phyloP scores from a whole-genome alignment of 352 stramenopile species.

The Phytophthora tubulina region DNA sequence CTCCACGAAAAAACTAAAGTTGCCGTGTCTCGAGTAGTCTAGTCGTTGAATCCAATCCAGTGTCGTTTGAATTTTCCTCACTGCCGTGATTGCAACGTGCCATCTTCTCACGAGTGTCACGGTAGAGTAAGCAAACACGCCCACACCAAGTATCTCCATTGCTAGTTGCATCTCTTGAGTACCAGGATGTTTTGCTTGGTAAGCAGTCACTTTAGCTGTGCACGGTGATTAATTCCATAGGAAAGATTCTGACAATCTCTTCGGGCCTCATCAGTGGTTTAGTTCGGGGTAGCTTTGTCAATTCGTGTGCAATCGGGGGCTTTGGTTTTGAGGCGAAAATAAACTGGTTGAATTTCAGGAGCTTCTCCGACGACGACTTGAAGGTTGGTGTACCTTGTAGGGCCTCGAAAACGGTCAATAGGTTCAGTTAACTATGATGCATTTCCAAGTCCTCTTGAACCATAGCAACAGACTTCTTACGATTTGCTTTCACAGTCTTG shows the following conservation, averaged over 20 bases:
- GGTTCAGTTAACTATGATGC: conserved; percentile 2
- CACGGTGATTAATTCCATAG: conserved; percentile 11
- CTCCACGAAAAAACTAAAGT: no score
- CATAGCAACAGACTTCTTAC: conserved; percentile 7
- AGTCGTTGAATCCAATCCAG: conserved; percentile 4
- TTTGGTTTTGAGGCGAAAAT: conserved; percentile 2
- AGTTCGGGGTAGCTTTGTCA: neutral
- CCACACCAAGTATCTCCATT: conserved; percentile 6
- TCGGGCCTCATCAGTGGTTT: conserved; percentile 10
- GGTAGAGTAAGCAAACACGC: conserved; percentile 2
- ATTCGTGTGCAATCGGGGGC: neutral
- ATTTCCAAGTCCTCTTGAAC: conserved; percentile 16
- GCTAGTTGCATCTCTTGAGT: conserved; percentile 1
- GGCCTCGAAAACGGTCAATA: conserved; percentile 1
- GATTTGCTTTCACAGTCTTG: conserved; percentile 16
- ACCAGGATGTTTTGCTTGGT: conserved; percentile 4
- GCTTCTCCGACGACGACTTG: conserved; percentile 1
- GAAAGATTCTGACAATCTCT: conserved; percentile 7
- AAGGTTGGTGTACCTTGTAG: neutral
- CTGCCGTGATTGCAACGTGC: neutral
- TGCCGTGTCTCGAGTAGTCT: no score
- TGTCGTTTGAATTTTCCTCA: neutral
- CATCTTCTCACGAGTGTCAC: conserved; percentile 10
- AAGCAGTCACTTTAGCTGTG: neutral
- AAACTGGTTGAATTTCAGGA: conserved; percentile 9